Conservation (phyloP, 1,139 yeast genomes). For the Magnusiomyces ingens region DNA sequence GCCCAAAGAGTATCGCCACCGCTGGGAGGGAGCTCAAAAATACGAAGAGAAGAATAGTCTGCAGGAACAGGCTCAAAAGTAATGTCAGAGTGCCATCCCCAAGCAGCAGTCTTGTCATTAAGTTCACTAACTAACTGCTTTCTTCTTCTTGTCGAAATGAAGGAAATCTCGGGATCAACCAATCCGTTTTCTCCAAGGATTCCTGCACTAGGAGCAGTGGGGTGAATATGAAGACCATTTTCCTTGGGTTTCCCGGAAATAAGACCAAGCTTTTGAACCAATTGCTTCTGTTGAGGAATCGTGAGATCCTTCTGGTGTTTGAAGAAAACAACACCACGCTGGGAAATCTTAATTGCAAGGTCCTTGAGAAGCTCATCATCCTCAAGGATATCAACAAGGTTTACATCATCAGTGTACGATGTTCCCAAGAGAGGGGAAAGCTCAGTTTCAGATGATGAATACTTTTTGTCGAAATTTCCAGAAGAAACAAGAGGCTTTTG, state of each 20-base stretch:
- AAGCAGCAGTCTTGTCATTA: constrained; percentile 23
- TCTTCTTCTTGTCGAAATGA: constrained; percentile 19
- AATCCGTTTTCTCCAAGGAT: constrained; percentile 18
- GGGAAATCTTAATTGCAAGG: constrained; percentile 54
- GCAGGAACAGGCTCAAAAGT: constrained; percentile 44
- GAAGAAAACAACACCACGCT: constrained; percentile 62
- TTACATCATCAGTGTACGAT: constrained; percentile 3
- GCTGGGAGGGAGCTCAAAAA: constrained; percentile 38
- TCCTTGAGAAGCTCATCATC: constrained; percentile 44
- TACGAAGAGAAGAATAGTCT: constrained; percentile 40
- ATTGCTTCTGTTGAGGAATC: constrained; percentile 44
- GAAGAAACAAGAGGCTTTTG: not conserved
- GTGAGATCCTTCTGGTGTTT: constrained; percentile 54
- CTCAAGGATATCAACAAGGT: constrained; percentile 24
- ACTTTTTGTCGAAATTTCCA: constrained; percentile 6
- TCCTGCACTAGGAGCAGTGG: constrained; percentile 31
- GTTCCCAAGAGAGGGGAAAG: constrained; percentile 4
- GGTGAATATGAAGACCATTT: constrained; percentile 48
- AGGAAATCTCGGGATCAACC: constrained; percentile 19
- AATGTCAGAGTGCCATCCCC: constrained; percentile 42
- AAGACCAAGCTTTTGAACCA: constrained; percentile 55
- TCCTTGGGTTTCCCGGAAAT: constrained; percentile 62
- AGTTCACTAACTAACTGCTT: constrained; percentile 18
- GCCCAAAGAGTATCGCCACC: constrained; percentile 47
- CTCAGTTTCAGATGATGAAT: constrained; percentile 1